Evolutionary conservation across 371 early-diverging fungal species (phyloP).

Genomic region (Mortierella sp.): DNA sequence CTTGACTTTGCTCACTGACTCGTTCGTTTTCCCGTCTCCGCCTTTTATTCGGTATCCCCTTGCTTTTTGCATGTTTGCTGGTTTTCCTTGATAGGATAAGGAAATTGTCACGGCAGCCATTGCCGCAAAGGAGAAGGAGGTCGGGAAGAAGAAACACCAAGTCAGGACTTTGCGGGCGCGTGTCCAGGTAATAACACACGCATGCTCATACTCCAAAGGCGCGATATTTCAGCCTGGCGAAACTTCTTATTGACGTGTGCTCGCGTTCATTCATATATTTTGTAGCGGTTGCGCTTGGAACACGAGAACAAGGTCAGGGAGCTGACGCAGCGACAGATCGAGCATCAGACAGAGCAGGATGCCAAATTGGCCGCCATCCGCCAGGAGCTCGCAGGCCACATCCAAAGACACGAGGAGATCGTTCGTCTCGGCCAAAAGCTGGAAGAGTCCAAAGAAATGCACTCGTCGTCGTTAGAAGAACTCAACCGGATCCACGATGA

Average conservation of each 20-base stretch:
- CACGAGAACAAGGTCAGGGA: slow-evolving; percentile 29
- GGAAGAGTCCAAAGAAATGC: slow-evolving; percentile 29
- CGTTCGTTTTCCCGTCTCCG: neutral
- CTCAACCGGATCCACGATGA: slow-evolving; percentile 52
- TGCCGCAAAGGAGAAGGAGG: slow-evolving; percentile 35
- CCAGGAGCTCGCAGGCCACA: slow-evolving; percentile 15
- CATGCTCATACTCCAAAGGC: no score
- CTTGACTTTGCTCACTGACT: neutral
- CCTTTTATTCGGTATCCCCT: neutral
- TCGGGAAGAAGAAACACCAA: slow-evolving; percentile 34
- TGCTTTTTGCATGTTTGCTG: neutral
- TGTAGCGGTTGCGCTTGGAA: slow-evolving; percentile 29
- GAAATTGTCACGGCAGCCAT: slow-evolving; percentile 28
- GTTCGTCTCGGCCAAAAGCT: slow-evolving; percentile 28
- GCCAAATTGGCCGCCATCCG: slow-evolving; percentile 16
- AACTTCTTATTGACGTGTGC: neutral
- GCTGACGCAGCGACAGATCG: slow-evolving; percentile 9
- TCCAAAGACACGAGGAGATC: slow-evolving; percentile 24
- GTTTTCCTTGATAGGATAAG: slow-evolving; percentile 29
- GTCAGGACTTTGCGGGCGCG: slow-evolving; percentile 36
- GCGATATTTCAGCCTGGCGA: neutral
- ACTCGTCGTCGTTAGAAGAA: slow-evolving; percentile 35
- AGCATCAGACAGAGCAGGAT: slow-evolving; percentile 24
- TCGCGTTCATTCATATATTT: neutral
- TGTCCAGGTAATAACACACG: slow-evolving; percentile 16